These are phyloP conservation scores for Heliocybe sulcata DNA, from an alignment of 1,284 basidiomycete species.

Conservation along the genomic window DNA sequence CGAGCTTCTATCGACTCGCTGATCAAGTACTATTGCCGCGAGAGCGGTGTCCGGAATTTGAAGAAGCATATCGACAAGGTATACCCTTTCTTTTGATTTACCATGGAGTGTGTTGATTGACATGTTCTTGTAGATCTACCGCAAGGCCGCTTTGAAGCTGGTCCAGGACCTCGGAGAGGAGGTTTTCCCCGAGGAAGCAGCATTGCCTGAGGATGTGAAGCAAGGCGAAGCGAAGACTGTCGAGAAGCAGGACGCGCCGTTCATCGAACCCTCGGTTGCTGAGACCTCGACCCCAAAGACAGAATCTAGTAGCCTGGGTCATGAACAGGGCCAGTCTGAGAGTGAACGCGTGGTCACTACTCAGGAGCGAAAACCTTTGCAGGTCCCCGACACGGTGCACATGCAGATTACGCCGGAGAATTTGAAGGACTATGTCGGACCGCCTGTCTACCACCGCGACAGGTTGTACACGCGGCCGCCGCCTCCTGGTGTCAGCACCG, in stretches of 20 bases:
- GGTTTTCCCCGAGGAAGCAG: conserved; percentile 66
- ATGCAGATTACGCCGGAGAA: conserved; percentile 83
- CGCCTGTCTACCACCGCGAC: conserved; percentile 94
- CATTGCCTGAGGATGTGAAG: conserved; percentile 17
- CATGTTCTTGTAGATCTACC: conserved; percentile 73
- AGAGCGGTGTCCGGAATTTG: conserved; percentile 91
- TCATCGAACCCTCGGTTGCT: conserved; percentile 25
- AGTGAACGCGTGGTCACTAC: conserved; percentile 63
- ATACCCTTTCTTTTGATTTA: conserved; percentile 4
- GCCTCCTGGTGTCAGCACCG: conserved; percentile 91
- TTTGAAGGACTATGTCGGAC: conserved; percentile 94
- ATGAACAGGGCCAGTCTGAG: conserved; percentile 11
- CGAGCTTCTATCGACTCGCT: conserved; percentile 80
- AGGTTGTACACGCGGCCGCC: conserved; percentile 79
- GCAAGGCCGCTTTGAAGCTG: conserved; percentile 93
- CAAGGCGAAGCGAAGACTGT: conserved; percentile 24
- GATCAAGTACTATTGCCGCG: conserved; percentile 96
- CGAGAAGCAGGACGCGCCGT: conserved; percentile 29
- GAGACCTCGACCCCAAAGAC: conserved; percentile 18
- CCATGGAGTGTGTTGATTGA: background rate
- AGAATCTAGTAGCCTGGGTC: background rate
- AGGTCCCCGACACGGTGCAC: conserved; percentile 75
- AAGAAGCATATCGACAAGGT: conserved; percentile 98
- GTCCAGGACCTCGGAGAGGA: conserved; percentile 91
- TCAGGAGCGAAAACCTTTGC: conserved; percentile 72